Conservation (phyloP, 2,329 filamentous ascomycete genomes). For the Ustulina deusta region DNA sequence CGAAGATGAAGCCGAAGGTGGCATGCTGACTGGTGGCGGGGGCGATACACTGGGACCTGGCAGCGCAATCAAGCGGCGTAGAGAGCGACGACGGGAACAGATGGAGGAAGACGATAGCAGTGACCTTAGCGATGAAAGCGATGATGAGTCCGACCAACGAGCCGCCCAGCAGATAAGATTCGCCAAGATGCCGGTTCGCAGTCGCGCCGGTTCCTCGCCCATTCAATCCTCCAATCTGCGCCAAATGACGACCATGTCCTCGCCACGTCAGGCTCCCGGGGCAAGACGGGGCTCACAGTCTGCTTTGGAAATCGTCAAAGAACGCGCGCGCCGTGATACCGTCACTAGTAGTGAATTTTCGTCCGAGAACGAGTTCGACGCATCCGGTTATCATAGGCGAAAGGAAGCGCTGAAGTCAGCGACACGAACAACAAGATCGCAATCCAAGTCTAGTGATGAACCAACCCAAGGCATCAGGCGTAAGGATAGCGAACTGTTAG, state of each 20-base stretch:
- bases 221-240: conserved; percentile 74
- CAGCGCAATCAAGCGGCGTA: conserved; percentile 73
- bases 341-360: conserved; percentile 86
- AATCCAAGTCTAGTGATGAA: conserved; percentile 66
- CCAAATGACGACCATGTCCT: conserved; percentile 63
- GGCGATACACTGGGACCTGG: conserved; percentile 77
- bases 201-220: conserved; percentile 88
- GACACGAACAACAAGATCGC: conserved; percentile 64
- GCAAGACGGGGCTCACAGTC: conserved; percentile 76
- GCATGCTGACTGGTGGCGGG: conserved; percentile 75
- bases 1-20: conserved; percentile 77
- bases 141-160: conserved; percentile 78
- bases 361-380: conserved; percentile 82
- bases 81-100: conserved; percentile 73
- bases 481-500: conserved; percentile 63
- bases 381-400: conserved; percentile 72
- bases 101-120: conserved; percentile 89
- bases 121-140: conserved; percentile 85
- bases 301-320: conserved; percentile 76
- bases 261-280: conserved; percentile 60
- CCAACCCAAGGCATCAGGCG: conserved; percentile 57
- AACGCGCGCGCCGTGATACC: conserved; percentile 77
- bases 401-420: conserved; percentile 71
- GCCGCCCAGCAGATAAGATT: conserved; percentile 94
- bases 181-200: conserved; percentile 91